phyloP scores from a whole-genome alignment of 257 asterid genomes.

The Echium plantagineum region DNA sequence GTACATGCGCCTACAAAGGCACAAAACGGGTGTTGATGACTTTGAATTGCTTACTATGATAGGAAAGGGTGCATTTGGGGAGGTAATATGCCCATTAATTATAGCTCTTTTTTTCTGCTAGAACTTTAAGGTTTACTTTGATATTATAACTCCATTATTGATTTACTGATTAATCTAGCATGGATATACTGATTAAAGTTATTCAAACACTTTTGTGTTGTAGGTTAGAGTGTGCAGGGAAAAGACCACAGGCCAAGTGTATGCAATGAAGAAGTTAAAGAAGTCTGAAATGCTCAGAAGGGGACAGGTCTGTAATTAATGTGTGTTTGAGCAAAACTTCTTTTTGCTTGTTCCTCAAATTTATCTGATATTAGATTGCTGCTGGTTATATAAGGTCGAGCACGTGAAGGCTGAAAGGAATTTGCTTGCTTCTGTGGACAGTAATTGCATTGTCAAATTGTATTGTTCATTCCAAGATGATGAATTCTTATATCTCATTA shows the following conservation, averaged over 20 bases:
- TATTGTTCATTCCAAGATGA: slow-evolving; percentile 93
- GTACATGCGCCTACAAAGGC: slow-evolving; percentile 97
- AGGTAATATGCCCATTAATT: slow-evolving; percentile 37
- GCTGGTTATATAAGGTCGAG: slow-evolving; percentile 53
- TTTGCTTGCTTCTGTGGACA: slow-evolving; percentile 91
- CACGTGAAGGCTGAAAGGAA: slow-evolving; percentile 97
- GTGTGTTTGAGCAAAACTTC: slow-evolving; percentile 13
- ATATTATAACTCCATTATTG: too few relatives aligned
- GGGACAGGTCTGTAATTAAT: slow-evolving; percentile 75
- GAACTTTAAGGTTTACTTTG: not conserved
- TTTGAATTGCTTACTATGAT: slow-evolving; percentile 93
- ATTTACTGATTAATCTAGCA: too few relatives aligned
- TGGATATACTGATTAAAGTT: too few relatives aligned
- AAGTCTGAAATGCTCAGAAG: slow-evolving; percentile 99
- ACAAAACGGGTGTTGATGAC: slow-evolving; percentile 90
- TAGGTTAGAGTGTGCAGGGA: slow-evolving; percentile 97
- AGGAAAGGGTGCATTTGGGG: slow-evolving; percentile 99
- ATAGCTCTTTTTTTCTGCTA: not conserved
- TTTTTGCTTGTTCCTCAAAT: slow-evolving; percentile 14
- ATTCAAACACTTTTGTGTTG: not conserved
- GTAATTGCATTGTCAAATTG: slow-evolving; percentile 86
- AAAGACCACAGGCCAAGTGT: slow-evolving; percentile 79
- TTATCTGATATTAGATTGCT: slow-evolving; percentile 17
- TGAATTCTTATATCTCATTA: slow-evolving; percentile 75
- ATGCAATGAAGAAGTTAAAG: slow-evolving; percentile 97